A percentile compares a stretch with the other conserved stretches of the same genome.
Conservation (phyloP, 2,329 filamentous ascomycete species). For the Verticillium nonalfalfae region DNA sequence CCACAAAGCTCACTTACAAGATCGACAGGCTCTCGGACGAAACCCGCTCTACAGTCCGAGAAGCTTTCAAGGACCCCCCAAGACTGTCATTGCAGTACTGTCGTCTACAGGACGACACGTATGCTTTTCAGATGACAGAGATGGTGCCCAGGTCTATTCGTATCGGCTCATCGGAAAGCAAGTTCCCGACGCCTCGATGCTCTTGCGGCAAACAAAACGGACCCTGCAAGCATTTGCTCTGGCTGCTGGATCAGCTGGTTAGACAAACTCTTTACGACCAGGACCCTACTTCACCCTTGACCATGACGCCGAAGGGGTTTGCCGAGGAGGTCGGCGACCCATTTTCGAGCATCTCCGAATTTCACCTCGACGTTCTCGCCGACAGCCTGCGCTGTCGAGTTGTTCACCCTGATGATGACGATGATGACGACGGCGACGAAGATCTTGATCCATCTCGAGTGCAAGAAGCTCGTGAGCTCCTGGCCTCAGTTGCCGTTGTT, state of each 20-base stretch:
- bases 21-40: slow-evolving; percentile 30
- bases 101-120: slow-evolving; percentile 38
- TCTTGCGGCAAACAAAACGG: slow-evolving; percentile 30
- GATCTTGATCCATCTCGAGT: slow-evolving; percentile 28
- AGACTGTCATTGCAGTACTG: slow-evolving; percentile 44
- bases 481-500: slow-evolving; percentile 32
- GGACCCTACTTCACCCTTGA: slow-evolving; percentile 28
- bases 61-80: slow-evolving; percentile 40
- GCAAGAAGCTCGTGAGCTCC: slow-evolving; percentile 44
- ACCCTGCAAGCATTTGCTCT: slow-evolving; percentile 46
- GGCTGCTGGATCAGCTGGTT: slow-evolving; percentile 47
- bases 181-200: slow-evolving; percentile 35
- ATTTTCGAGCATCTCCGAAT: slow-evolving; percentile 40
- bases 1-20: slow-evolving; percentile 32
- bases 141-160: slow-evolving; percentile 44
- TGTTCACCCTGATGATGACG: slow-evolving; percentile 15
- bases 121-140: slow-evolving; percentile 51
- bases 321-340: slow-evolving; percentile 40
- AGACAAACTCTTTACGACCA: slow-evolving; percentile 38
- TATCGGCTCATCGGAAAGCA: slow-evolving; percentile 34
- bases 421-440: slow-evolving; percentile 12
- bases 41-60: slow-evolving; percentile 31
- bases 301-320: slow-evolving; percentile 34
- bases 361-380: slow-evolving; percentile 45
- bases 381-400: slow-evolving; percentile 44